Evolutionary conservation across 257 asterid species (phyloP).

Genomic region (Gentiana straminea): DNA sequence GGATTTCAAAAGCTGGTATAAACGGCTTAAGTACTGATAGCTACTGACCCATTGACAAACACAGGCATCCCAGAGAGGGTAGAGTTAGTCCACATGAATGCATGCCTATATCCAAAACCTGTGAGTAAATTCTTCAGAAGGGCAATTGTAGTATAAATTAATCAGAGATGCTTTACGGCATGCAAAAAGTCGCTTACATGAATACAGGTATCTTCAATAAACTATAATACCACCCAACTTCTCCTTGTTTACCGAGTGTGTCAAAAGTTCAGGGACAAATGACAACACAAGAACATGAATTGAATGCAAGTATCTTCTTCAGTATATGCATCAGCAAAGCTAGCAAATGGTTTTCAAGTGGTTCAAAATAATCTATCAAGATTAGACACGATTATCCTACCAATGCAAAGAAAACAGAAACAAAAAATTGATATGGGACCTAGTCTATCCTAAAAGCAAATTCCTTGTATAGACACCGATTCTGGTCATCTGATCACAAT

Average conservation of each 20-base stretch:
- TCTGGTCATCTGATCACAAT: conserved; percentile 61
- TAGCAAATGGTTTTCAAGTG: too few species aligned
- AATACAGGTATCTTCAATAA: too few species aligned
- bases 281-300: too few species aligned
- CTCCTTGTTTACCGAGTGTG: too few species aligned
- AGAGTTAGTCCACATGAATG: conserved; percentile 7
- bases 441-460: conserved; percentile 93
- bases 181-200: too few species aligned
- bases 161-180: too few species aligned
- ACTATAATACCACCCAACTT: too few species aligned
- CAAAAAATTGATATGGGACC: conserved; percentile 17
- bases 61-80: conserved; percentile 1
- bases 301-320: too few species aligned
- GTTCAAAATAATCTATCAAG: not conserved
- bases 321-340: too few species aligned
- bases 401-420: conserved; percentile 1
- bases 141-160: not conserved
- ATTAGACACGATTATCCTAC: not conserved
- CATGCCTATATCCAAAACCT: not conserved
- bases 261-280: too few species aligned
- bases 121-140: not conserved
- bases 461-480: conserved; percentile 91
- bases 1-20: conserved; percentile 2
- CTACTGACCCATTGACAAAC: not conserved
- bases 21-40: not conserved